Base-by-base conservation (phyloP, 495 filamentous ascomycete species). In the Aspergillus cavernicola region DNA sequence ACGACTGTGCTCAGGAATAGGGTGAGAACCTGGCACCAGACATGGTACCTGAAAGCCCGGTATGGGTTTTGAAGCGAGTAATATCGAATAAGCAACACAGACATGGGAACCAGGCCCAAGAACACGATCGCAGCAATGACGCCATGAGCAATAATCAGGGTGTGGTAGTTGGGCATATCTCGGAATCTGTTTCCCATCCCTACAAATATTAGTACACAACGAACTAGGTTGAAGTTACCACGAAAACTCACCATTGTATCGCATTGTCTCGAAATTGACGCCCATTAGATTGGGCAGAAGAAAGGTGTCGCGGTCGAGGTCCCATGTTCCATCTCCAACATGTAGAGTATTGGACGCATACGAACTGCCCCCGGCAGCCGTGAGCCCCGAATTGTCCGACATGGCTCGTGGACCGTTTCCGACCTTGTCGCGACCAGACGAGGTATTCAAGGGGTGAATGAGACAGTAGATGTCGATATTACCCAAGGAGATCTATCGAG, bases 301-400 rank as follows among this genome's bases (percentile, higher is more conserved):
- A 69, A 96, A 96, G 8, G 85, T 87, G 69, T 96, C 91, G 67
- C 86, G 82, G 53, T 79, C 73, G 20, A 80, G 80, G 60, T 96
- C 89, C 91, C 91, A 96, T 24, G 91, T 96, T 24, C 91, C 91
- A 74, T 96, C 91, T 53, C 91, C 91, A 15, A 96, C 91, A 57
- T 79, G 81, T 70, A 95, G 75, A 36, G 87, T 92, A 67, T 89
- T 80, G 38, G 90, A 95, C 40, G 80, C 71, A 74, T 96, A 96
- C 18, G 81, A 83, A 67, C 85, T 88, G 76, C 85, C 88, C 65
- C 91, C 91, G 18, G 91, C 76, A 52, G 87, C 82, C 52, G 90
- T 83, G 50, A 93, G 77, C 12, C 60, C 73, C 11, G 74, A 69
- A 58, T 73, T 67, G 15, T 69, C 58, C 55, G 69, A 64, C 77